Base-by-base conservation (phyloP, 768 basidiomycete species). In the Psilocybe cubensis region DNA sequence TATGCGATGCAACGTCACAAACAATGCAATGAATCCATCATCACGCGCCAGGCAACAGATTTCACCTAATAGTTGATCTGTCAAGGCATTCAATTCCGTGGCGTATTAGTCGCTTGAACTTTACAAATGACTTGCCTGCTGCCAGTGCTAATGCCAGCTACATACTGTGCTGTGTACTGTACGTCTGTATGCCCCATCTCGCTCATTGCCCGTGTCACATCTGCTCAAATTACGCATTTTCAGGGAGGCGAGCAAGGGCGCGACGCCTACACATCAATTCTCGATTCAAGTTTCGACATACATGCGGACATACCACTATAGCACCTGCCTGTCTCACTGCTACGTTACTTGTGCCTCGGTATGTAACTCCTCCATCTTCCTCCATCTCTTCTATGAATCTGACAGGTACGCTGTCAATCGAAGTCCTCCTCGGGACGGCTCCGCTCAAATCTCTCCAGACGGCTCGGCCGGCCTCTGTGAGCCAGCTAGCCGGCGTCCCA, bases 11-110 rank as follows among this genome's bases (percentile, higher is more conserved):
- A 47, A 29, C 31, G 17, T 7, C 44, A 46, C 18, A 33, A 46
- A 14, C 35, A 38, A 38, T 38, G 35, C 35, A 38, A 38, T 4
- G 4, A 38, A 17, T 14, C 31, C 35, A n/a, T n/a, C 53, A 46
- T 54, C 53, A 54, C 44, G 53, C 29, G 53, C 44, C 31, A 33
- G 31, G 42, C 14, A 33, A 33, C 31, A 29, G 41, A 11, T 45
- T 35, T 44, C 24, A 25, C 52, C 23, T 12, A 54, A 46, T 54
- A 20, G 24, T 54, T 35, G 35, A 54, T 54, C 43, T 47, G 44
- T 54, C 44, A 54, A 44, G 18, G 11, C n/a, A n/a, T 21, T 5
- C 43, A 25, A n/a, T 12, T 25, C 21, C 24, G 53, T 54, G 53
- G 53, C 53, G 53, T 54, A n/a, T 14, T n/a, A n/a, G n/a, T n/a